Evolutionary conservation across 306 rosid species (phyloP), one percentile per base, ranked within the genome.

Genomic region (Hylodesmum podocarpum): DNA sequence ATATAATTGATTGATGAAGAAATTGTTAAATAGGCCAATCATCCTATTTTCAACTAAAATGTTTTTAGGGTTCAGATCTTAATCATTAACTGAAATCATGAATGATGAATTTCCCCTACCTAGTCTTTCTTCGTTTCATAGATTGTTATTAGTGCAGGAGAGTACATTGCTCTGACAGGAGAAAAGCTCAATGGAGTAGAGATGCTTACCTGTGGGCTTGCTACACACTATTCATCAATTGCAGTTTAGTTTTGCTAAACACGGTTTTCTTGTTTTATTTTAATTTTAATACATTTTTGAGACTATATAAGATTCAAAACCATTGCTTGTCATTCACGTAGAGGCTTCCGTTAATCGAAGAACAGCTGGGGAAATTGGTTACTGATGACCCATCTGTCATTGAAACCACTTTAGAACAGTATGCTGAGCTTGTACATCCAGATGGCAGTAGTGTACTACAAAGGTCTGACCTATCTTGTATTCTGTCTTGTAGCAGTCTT

Each of bases 311-410:
- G 33, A 31, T 59, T 64, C 36, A 43, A 41, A 66, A 24, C 46
- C 39, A 28, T 73, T 79, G 29, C 77, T 82, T 77, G 55, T 28
- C 67, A 12, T 80, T 78, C 4, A 72, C 25, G 10, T 80, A 95
- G 98, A 90, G 86, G 84, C 86, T 95, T 86, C 85, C 92, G 36
- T 75, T 87, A 68, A 85, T 95, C 51, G 96, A 90, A 89, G 97
- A 92, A 78, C 86, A 95, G 68, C 88, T 92, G 75, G 81, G 86
- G 62, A 89, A 80, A 65, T 84, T 92, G 79, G 96, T 87, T 75
- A 92, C 98, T 2, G 97, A 95, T 68, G 97, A 95, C 34, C 97
- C 98, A 16, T 92, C 97, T 19, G 88, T 89, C 68, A 62, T 95
- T 70, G 98, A 89, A 86, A 70, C 90, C 72, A 85, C 93, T 79